A percentile compares a stretch with the other conserved stretches of the same genome.
These are phyloP conservation scores for Roridomyces roridus DNA, from an alignment of 768 basidiomycete genomes.

Conservation along the genomic window DNA sequence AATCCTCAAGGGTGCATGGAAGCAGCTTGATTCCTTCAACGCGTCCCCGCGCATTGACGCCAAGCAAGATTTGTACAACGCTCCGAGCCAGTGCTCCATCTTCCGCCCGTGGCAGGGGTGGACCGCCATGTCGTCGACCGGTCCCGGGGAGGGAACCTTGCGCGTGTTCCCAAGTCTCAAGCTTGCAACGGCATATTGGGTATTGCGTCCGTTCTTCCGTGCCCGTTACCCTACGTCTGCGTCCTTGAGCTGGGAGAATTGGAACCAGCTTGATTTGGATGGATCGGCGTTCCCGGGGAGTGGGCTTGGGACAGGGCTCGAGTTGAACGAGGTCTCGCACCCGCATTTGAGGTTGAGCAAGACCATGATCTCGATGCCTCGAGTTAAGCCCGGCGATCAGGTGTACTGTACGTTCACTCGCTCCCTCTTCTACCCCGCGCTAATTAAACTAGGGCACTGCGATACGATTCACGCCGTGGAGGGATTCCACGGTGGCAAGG, in stretches of 20 bases:
- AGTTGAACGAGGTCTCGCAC: constrained; percentile 60
- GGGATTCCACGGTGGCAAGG: constrained; percentile 46
- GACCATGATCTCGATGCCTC: constrained; percentile 65
- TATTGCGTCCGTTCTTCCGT: constrained; percentile 73
- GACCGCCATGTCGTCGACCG: constrained; percentile 59
- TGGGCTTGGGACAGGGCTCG: constrained; percentile 58
- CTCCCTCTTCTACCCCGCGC: not conserved
- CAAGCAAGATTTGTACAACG: constrained; percentile 66
- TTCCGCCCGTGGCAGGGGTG: constrained; percentile 67
- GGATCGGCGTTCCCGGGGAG: constrained; percentile 61
- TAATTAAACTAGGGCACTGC: constrained; percentile 55
- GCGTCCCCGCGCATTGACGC: constrained; percentile 53
- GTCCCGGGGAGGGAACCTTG: constrained; percentile 66
- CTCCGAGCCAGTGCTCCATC: constrained; percentile 59
- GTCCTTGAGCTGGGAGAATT: constrained; percentile 52
- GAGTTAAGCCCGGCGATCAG: constrained; percentile 67
- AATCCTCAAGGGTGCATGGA: constrained; percentile 56
- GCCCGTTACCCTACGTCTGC: constrained; percentile 30
- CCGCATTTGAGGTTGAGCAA: constrained; percentile 63
- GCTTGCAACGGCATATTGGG: constrained; percentile 62
- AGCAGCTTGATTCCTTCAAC: constrained; percentile 56
- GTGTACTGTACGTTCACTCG: constrained; percentile 52
- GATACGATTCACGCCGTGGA: constrained; percentile 66
- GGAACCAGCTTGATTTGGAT: constrained; percentile 59
- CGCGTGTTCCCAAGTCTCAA: constrained; percentile 63